phyloP scores from a whole-genome alignment of 2,329 filamentous ascomycete species.

The Xylariaceae sp. region DNA sequence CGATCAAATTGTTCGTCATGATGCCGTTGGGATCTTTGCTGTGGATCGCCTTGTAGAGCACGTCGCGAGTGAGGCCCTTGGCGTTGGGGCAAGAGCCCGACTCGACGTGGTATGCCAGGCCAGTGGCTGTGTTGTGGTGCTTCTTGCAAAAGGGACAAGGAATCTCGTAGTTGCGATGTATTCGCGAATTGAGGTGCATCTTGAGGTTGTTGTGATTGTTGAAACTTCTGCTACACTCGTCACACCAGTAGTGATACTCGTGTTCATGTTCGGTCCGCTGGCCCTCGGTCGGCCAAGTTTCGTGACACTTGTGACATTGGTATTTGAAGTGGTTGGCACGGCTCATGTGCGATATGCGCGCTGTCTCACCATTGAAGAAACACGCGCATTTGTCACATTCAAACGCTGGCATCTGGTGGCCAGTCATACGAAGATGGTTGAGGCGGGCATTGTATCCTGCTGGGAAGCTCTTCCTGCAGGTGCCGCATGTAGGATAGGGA shows the following conservation, averaged over 20 bases:
- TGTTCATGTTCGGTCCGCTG: conserved; percentile 26
- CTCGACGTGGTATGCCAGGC: conserved; percentile 55
- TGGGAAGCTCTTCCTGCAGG: conserved; percentile 15
- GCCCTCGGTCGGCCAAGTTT: conserved; percentile 15
- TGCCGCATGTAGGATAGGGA: conserved; percentile 15
- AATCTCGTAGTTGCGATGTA: conserved; percentile 43
- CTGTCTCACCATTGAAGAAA: conserved; percentile 10
- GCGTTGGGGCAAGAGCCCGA: conserved; percentile 47
- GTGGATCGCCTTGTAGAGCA: conserved; percentile 43
- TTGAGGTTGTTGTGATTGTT: conserved; percentile 26
- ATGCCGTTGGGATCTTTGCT: conserved; percentile 42
- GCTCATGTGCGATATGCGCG: conserved; percentile 29
- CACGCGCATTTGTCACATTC: conserved; percentile 20
- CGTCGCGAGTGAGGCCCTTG: conserved; percentile 34
- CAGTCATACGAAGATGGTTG: conserved; percentile 14
- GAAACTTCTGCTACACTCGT: conserved; percentile 32
- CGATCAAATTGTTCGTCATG: conserved; percentile 49
- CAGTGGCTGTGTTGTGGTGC: conserved; percentile 46
- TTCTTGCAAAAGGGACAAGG: conserved; percentile 53
- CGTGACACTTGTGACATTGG: conserved; percentile 28
- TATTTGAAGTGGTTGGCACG: conserved; percentile 26
- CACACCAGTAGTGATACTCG: conserved; percentile 31
- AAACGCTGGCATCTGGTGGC: conserved; percentile 9
- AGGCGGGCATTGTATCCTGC: conserved; percentile 11
- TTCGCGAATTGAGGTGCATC: conserved; percentile 49